phyloP scores from a whole-genome alignment of 2,329 filamentous ascomycete species.

The Aspergillus sp. region DNA sequence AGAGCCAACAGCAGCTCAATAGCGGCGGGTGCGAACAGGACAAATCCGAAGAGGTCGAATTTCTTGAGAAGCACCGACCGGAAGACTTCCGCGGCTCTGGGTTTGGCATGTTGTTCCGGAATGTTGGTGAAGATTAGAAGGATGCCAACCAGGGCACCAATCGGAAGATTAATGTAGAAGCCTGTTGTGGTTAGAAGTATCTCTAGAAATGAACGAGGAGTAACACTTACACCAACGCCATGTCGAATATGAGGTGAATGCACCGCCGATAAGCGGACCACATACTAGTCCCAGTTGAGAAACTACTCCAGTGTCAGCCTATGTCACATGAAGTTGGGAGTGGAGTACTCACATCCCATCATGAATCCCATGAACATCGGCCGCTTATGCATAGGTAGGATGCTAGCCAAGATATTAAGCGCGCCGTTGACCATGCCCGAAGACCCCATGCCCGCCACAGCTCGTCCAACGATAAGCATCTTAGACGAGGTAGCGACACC shows the following conservation, averaged over 20 bases:
- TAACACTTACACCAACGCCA: slow-evolving; percentile 28
- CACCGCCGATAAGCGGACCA: slow-evolving; percentile 47
- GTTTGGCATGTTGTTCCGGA: slow-evolving; percentile 9
- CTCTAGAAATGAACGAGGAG: slow-evolving; percentile 32
- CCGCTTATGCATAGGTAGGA: slow-evolving; percentile 9
- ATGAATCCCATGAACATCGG: slow-evolving; percentile 3
- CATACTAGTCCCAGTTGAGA: slow-evolving; percentile 5
- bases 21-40: slow-evolving; percentile 56
- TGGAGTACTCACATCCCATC: background rate
- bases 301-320: background rate
- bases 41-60: slow-evolving; percentile 54
- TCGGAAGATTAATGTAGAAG: slow-evolving; percentile 58
- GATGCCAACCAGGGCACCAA: slow-evolving; percentile 33
- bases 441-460: slow-evolving; percentile 11
- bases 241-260: slow-evolving; percentile 37
- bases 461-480: slow-evolving; percentile 15
- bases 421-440: slow-evolving; percentile 15
- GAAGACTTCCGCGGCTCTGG: slow-evolving; percentile 1
- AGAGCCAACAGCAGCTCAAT: slow-evolving; percentile 58
- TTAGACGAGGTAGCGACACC: slow-evolving; percentile 11
- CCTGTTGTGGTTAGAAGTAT: slow-evolving; percentile 38
- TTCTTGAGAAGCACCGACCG: slow-evolving; percentile 26
- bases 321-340: background rate
- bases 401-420: slow-evolving; percentile 13
- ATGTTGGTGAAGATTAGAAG: slow-evolving; percentile 29